Conservation (phyloP, 176 grass and related monocot genomes). For the Oryza meridionalis region DNA sequence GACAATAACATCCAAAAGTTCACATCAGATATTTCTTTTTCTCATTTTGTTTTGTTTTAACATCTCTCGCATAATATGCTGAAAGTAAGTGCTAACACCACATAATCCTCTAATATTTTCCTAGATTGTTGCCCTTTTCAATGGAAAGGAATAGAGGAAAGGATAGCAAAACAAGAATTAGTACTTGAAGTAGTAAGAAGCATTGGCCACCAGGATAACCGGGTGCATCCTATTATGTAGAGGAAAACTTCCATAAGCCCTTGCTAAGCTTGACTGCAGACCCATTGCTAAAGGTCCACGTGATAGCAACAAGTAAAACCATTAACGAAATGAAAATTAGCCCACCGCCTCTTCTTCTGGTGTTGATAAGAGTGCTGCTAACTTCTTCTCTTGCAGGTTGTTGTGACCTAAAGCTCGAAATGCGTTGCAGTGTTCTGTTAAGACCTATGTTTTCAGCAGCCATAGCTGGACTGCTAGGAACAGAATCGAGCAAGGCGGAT, state of each 20-base stretch:
- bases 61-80: neutral
- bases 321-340: constrained; percentile 66
- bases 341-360: constrained; percentile 50
- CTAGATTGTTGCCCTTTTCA: constrained; percentile 31
- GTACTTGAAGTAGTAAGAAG: neutral
- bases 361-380: constrained; percentile 34
- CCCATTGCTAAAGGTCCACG: constrained; percentile 70
- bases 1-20: constrained; percentile 15
- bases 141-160: neutral
- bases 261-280: constrained; percentile 59
- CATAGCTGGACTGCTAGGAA: constrained; percentile 78
- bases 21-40: neutral
- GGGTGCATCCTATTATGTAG: constrained; percentile 13
- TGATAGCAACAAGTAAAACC: constrained; percentile 61
- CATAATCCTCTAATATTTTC: constrained; percentile 22
- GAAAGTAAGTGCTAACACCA: constrained; percentile 20
- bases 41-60: neutral
- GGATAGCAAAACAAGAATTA: constrained; percentile 28
- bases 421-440: constrained; percentile 68
- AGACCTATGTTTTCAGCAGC: constrained; percentile 76
- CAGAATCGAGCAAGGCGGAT: constrained; percentile 69
- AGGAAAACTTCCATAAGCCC: constrained; percentile 50
- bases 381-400: constrained; percentile 41
- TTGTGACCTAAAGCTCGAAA: constrained; percentile 80
- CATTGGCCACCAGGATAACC: neutral